Conservation (phyloP, 2,329 filamentous ascomycete genomes). For the Emmonsiellopsis sp. region DNA sequence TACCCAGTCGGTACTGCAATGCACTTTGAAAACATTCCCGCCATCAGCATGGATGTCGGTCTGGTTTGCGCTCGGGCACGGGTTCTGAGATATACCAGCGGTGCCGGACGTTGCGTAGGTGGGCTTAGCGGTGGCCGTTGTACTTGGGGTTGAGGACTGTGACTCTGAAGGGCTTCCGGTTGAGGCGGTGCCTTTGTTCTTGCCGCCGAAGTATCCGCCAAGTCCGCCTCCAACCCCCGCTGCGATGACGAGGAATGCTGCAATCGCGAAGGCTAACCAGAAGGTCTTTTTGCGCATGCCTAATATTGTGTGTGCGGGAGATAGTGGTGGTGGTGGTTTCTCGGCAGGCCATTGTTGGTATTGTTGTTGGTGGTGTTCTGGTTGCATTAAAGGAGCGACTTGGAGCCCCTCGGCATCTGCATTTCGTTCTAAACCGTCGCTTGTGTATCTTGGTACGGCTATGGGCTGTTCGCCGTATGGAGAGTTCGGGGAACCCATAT, state of each 20-base stretch:
- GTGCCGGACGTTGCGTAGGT: neutral
- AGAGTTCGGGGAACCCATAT: too few species aligned
- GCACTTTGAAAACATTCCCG: neutral
- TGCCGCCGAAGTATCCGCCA: neutral
- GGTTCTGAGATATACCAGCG: neutral
- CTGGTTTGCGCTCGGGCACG: conserved; percentile 1
- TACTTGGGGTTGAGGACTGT: neutral
- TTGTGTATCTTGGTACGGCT: too few species aligned
- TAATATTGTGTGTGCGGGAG: neutral
- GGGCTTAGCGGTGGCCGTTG: neutral
- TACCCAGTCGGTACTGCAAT: conserved; percentile 1
- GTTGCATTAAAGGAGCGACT: neutral
- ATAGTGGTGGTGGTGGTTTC: too few species aligned
- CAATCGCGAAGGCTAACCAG: neutral
- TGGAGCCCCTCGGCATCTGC: too few species aligned
- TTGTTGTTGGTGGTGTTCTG: too few species aligned
- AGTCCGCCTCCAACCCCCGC: neutral
- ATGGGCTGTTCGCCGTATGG: too few species aligned
- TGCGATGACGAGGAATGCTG: neutral
- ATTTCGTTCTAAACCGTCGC: too few species aligned
- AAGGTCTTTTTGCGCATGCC: neutral
- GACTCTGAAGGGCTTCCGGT: too few species aligned
- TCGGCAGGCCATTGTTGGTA: neutral
- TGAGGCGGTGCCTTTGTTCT: neutral
- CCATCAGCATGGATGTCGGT: neutral